These are phyloP conservation scores for Ceratobasidium sp. DNA, from an alignment of 1,284 basidiomycete species.

Conservation along the genomic window DNA sequence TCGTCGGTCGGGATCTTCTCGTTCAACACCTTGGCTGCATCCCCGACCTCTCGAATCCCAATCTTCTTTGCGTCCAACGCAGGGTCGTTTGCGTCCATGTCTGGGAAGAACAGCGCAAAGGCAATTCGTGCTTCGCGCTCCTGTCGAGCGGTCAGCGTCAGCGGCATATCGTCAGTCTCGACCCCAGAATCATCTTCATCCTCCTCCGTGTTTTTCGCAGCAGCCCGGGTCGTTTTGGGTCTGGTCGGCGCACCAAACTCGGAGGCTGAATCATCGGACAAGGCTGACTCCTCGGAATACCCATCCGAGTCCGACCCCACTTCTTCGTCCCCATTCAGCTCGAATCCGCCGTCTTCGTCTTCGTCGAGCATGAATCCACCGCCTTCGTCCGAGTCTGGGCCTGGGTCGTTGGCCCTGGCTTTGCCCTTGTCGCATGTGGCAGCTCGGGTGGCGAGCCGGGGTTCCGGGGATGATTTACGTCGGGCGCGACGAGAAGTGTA, in stretches of 20 bases:
- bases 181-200: not conserved
- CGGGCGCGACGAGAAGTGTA: conserved; percentile 47
- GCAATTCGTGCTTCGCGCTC: conserved; percentile 40
- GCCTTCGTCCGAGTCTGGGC: conserved; percentile 37
- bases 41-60: conserved; percentile 35
- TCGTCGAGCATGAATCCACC: conserved; percentile 36
- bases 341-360: conserved; percentile 20
- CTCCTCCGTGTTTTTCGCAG: conserved; percentile 4
- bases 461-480: conserved; percentile 44
- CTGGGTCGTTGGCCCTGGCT: not conserved
- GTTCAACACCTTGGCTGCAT: conserved; percentile 36
- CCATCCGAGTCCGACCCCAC: conserved; percentile 26
- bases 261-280: conserved; percentile 1
- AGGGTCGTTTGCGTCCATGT: conserved; percentile 29
- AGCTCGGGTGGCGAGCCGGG: not conserved
- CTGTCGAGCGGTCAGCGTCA: conserved; percentile 33
- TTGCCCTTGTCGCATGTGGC: not conserved
- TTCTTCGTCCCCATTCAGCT: conserved; percentile 29
- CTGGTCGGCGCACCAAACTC: conserved; percentile 15
- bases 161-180: conserved; percentile 24
- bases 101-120: conserved; percentile 45
- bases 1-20: conserved; percentile 43
- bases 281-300: not conserved
- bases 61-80: conserved; percentile 26
- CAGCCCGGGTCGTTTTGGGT: not conserved